Base-by-base conservation (phyloP, 192 early-diverging fungal species). In the Podila verticillata region DNA sequence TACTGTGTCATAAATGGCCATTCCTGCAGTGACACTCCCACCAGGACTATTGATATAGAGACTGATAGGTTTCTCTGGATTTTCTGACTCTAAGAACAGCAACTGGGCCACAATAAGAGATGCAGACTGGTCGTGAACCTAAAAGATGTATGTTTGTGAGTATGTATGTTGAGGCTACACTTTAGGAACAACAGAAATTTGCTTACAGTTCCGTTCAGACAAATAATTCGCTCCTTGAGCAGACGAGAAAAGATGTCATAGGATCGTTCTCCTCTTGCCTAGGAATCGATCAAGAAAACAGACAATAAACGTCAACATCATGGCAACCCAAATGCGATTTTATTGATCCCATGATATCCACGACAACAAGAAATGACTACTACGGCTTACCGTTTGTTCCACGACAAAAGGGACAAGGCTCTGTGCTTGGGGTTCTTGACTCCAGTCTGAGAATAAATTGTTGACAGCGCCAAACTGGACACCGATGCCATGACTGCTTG, bases 31-130 rank as follows among this genome's bases (percentile, higher is more conserved):
- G 12, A 99, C 97, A 80, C 89, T 92, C 63, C 98, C 97, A 44
- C 98, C 97, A 15, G 98, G 98, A 47, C 95, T 96, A 83, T 99
- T 99, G 86, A 99, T 96, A 82, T 99, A 99, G 61, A 99, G 85
- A 39, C 91, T 92, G 68, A 99, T 95, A 26, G 95, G 93, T 83
- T 98, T 98, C 57, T 94, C 93, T 34, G 95, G 93, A 69, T 95
- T 95, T 84, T 97, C 96, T 7, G 96, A 92, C 73, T 99, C 98
- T 24, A 98, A 87, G 72, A 97, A 98, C 65, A 99, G 83, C 15
- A 99, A 84, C 80, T 98, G 96, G 3, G 98, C 98, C 7, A 98
- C 94, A n/a, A 98, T 89, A 6, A 97, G 87, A 0, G 97, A 89
- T 0, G 97, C 91, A 19, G 92, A 83, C 15, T 86, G 79, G 74